Conservation (phyloP, 2,329 filamentous ascomycete genomes). For the Teratosphaeriaceae sp. region DNA sequence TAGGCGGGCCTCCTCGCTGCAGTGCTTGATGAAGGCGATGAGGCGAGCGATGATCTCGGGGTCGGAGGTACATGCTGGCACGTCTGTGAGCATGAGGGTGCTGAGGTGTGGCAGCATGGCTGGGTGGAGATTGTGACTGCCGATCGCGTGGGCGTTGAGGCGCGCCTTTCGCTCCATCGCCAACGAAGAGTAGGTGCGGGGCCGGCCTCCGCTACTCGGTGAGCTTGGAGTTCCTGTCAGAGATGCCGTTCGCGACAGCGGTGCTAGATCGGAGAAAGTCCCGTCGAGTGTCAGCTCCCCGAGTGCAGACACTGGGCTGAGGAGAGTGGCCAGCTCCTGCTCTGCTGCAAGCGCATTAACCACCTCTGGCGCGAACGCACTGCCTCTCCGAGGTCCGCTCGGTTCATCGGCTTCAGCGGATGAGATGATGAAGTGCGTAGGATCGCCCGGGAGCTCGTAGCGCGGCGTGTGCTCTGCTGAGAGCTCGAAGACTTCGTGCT, state of each 20-base stretch:
- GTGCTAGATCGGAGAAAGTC: conserved; percentile 7
- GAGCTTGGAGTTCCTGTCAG: too few relatives aligned
- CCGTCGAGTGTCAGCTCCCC: conserved; percentile 6
- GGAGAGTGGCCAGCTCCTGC: conserved; percentile 12
- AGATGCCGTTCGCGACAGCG: not conserved
- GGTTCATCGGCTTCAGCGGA: conserved; percentile 31
- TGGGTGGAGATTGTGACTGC: conserved; percentile 41
- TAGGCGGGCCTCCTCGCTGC: conserved; percentile 49
- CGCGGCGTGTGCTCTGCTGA: conserved; percentile 22
- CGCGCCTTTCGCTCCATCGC: conserved; percentile 22
- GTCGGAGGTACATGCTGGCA: conserved; percentile 34
- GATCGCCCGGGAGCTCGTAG: conserved; percentile 32
- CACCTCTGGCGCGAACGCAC: conserved; percentile 42
- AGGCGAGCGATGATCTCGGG: conserved; percentile 41
- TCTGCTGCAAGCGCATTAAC: conserved; percentile 22
- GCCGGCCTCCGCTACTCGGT: conserved; percentile 6
- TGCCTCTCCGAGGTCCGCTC: conserved; percentile 31
- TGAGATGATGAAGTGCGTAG: conserved; percentile 27
- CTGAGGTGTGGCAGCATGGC: conserved; percentile 48
- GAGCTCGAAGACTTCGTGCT: conserved; percentile 18
- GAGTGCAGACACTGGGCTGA: conserved; percentile 16
- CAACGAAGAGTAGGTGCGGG: conserved; percentile 25
- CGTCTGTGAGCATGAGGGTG: conserved; percentile 50
- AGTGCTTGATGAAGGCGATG: conserved; percentile 50
- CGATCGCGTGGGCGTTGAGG: conserved; percentile 17